These are phyloP conservation scores for Talaromyces marneffei DNA, from an alignment of 2,329 filamentous ascomycete genomes.

Conservation along the genomic window DNA sequence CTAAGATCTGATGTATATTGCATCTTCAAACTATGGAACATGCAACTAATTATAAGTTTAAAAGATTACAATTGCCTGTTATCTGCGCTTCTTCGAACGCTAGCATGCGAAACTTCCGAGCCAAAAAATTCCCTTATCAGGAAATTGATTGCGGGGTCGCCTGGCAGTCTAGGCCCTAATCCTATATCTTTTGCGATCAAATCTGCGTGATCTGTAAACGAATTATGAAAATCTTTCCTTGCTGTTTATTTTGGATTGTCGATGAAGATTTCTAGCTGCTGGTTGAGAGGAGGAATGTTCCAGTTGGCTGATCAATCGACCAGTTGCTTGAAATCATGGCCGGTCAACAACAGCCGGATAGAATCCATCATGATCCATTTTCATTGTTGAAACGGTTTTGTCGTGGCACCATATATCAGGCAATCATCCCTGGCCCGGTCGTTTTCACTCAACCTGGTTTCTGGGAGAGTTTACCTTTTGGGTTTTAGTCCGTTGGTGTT, in stretches of 20 bases:
- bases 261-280: background rate
- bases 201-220: background rate
- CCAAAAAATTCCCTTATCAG: background rate
- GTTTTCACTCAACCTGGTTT: conserved; percentile 46
- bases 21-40: background rate
- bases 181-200: background rate
- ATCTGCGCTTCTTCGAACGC: background rate
- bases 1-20: background rate
- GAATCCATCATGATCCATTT: background rate
- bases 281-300: background rate
- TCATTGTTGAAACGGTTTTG: background rate
- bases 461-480: conserved; percentile 28
- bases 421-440: conserved; percentile 43
- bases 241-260: background rate
- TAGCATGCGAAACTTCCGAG: background rate
- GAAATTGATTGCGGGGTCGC: background rate
- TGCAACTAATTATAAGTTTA: background rate
- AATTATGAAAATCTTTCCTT: too few relatives aligned
- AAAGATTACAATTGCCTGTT: background rate
- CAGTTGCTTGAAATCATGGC: background rate
- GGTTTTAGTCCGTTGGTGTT: background rate
- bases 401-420: conserved; percentile 43
- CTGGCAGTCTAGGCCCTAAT: background rate
- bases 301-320: background rate
- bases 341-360: background rate